Conservation (phyloP, 192 early-diverging fungal species). For the Coemansia sp. region DNA sequence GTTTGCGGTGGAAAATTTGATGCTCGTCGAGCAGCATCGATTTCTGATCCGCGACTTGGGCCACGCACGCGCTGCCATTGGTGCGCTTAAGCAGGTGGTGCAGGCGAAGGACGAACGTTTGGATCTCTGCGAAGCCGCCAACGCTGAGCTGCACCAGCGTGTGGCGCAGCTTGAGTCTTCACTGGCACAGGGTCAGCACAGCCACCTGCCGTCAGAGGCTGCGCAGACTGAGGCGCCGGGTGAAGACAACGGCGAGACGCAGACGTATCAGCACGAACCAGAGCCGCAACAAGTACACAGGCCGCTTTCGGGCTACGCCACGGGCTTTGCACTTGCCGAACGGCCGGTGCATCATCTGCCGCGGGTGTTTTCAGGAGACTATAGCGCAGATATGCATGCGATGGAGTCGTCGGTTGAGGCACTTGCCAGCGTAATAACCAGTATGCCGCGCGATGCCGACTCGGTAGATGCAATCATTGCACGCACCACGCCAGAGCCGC, state of each 20-base stretch:
- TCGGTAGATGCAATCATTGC: conserved; percentile 50
- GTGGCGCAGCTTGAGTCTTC: conserved; percentile 30
- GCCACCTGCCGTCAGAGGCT: conserved; percentile 2
- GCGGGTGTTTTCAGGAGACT: conserved; percentile 53
- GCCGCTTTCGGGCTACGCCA: conserved; percentile 42
- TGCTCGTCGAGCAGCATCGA: conserved; percentile 52
- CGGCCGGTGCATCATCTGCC: conserved; percentile 43
- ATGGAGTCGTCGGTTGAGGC: conserved; percentile 44
- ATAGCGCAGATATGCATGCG: conserved; percentile 33
- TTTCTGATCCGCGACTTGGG: conserved; percentile 49
- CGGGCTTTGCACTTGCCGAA: conserved; percentile 31
- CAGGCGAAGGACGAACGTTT: conserved; percentile 47
- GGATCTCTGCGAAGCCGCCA: conserved; percentile 37
- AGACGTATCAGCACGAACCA: neutral
- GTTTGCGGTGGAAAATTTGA: conserved; percentile 48
- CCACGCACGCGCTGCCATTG: conserved; percentile 45
- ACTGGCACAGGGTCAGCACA: conserved; percentile 28
- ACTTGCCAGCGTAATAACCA: conserved; percentile 28
- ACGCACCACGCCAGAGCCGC: conserved; percentile 18
- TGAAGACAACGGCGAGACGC: neutral
- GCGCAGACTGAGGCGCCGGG: neutral
- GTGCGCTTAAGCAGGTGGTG: conserved; percentile 45
- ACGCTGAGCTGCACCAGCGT: conserved; percentile 36
- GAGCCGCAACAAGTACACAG: conserved; percentile 13
- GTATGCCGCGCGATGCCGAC: conserved; percentile 30